These are phyloP conservation scores for Cyclotella cryptica DNA, from an alignment of 108 stramenopile species.

Conservation along the genomic window DNA sequence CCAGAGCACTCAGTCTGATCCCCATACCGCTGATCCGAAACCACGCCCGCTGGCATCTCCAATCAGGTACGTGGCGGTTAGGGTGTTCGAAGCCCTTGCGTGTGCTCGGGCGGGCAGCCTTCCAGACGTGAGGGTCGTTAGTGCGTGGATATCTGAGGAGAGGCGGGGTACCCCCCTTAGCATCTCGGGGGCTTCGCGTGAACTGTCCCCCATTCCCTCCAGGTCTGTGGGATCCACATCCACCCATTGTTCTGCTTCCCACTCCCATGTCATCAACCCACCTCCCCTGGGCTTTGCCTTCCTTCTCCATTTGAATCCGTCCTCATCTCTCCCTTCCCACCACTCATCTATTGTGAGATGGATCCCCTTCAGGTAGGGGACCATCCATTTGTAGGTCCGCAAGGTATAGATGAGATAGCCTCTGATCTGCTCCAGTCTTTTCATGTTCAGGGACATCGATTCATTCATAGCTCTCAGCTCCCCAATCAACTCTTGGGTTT, in stretches of 20 bases:
- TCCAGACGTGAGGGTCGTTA: not conserved
- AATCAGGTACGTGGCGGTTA: no score
- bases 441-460: not conserved
- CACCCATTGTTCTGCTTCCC: not conserved
- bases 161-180: no score
- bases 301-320: not conserved
- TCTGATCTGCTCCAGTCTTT: not conserved
- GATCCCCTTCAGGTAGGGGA: no score
- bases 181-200: not conserved
- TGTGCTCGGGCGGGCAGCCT: not conserved
- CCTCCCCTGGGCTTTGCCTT: no score
- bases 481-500: not conserved
- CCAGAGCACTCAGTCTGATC: not conserved
- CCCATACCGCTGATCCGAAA: slow-evolving; percentile 32
- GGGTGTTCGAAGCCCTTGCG: not conserved
- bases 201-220: not conserved
- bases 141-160: slow-evolving; percentile 26
- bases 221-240: no score
- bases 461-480: not conserved
- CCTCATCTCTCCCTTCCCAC: not conserved
- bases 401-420: no score
- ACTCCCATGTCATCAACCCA: slow-evolving; percentile 29
- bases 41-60: slow-evolving; percentile 49
- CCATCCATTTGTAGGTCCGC: no score
- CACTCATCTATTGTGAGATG: not conserved